phyloP scores from a whole-genome alignment of 805 yeast species.

The Wickerhamiella vanderwaltii region DNA sequence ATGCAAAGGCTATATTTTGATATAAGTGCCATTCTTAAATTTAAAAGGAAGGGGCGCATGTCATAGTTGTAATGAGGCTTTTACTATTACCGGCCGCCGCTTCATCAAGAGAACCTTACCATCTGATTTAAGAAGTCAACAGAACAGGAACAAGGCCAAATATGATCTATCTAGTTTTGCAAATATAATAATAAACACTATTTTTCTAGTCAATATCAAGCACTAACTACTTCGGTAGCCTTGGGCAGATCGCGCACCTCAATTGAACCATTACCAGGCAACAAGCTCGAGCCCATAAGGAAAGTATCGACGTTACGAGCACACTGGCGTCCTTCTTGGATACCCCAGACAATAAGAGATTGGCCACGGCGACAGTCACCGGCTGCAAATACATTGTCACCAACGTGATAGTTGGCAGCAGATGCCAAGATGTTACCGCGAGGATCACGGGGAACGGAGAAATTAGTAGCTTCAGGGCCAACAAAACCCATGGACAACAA shows the following conservation, averaged over 20 bases:
- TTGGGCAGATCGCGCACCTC: constrained; percentile 5
- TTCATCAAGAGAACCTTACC: too few species aligned
- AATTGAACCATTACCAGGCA: constrained; percentile 92
- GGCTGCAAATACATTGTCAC: constrained; percentile 74
- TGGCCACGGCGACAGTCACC: constrained; percentile 99
- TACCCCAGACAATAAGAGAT: constrained; percentile 97
- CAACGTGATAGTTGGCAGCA: constrained; percentile 55
- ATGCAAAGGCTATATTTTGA: too few species aligned
- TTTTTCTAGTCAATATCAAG: neutral
- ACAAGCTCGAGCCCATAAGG: constrained; percentile 63
- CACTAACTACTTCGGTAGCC: neutral
- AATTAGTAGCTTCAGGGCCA: constrained; percentile 83
- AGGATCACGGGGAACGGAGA: constrained; percentile 52
- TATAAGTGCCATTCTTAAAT: too few species aligned
- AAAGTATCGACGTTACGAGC: constrained; percentile 82
- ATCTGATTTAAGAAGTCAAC: too few species aligned
- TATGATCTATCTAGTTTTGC: too few species aligned
- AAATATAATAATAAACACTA: too few species aligned
- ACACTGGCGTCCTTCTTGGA: constrained; percentile 98
- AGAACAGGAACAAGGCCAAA: too few species aligned
- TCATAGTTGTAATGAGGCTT: too few species aligned
- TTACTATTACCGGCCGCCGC: too few species aligned
- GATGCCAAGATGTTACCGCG: constrained; percentile 71
- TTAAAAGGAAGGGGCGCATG: too few species aligned
- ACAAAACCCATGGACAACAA: constrained; percentile 93